These are phyloP conservation scores for Pugionium cornutum DNA, from an alignment of 345 rosid species.

Conservation along the genomic window DNA sequence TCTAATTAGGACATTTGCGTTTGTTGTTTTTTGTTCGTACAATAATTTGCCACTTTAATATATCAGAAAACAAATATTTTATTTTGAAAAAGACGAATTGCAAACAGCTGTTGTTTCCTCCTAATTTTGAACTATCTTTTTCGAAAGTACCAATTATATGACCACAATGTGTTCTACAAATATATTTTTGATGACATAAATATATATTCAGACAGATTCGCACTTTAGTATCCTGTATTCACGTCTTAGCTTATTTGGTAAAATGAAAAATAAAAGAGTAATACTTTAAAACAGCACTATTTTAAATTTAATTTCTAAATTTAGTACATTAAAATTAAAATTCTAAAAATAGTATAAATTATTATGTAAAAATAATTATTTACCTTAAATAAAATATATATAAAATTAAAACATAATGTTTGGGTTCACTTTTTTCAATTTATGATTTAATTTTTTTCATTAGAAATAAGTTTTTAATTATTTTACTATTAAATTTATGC, in stretches of 20 bases:
- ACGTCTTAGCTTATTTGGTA: conserved; percentile 35
- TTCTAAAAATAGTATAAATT: too few species aligned
- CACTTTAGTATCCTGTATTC: conserved; percentile 28
- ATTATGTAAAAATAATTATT: too few species aligned
- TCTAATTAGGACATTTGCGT: conserved; percentile 33
- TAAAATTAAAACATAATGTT: too few species aligned
- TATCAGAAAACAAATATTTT: conserved; percentile 16
- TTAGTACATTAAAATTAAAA: too few species aligned
- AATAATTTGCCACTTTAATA: conserved; percentile 36
- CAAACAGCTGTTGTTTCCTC: conserved; percentile 38
- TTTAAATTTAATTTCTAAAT: too few species aligned
- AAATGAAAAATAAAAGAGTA: neutral
- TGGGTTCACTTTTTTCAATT: too few species aligned
- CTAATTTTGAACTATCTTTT: conserved; percentile 31
- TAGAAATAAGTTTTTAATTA: too few species aligned
- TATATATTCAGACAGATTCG: conserved; percentile 33
- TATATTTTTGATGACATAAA: neutral
- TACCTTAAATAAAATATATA: too few species aligned
- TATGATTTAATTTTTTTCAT: too few species aligned
- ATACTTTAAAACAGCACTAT: too few species aligned
- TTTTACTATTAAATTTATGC: too few species aligned
- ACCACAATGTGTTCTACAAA: neutral
- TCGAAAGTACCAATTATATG: conserved; percentile 38
- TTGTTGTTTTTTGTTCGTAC: conserved; percentile 24
- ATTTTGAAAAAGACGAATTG: conserved; percentile 17